phyloP scores from a whole-genome alignment of 768 basidiomycete species.

The Phlebiopsis gigantea region DNA sequence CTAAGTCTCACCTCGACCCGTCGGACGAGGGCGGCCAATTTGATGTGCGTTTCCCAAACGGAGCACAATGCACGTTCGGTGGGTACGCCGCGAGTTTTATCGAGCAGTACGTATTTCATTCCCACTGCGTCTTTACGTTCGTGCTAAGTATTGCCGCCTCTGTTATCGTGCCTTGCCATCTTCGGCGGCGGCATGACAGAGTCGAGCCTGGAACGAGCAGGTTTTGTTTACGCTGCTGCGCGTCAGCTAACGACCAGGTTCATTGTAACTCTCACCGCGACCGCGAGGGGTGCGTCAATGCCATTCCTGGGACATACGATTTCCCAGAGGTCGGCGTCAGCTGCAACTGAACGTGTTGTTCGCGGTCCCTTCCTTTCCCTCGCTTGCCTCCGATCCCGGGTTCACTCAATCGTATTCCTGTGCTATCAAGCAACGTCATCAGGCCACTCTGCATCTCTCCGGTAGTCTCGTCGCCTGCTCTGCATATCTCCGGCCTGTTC shows the following conservation, averaged over 20 bases:
- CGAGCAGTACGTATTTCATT: slow-evolving; percentile 33
- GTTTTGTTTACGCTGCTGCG: slow-evolving; percentile 48
- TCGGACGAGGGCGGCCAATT: slow-evolving; percentile 44
- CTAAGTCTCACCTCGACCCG: slow-evolving; percentile 26
- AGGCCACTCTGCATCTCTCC: background rate
- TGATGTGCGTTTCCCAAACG: slow-evolving; percentile 45
- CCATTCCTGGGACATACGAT: slow-evolving; percentile 41
- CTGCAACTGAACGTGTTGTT: slow-evolving; percentile 25
- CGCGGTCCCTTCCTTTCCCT: background rate
- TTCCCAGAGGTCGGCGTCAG: slow-evolving; percentile 32
- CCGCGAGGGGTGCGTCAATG: slow-evolving; percentile 34
- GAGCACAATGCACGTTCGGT: slow-evolving; percentile 48
- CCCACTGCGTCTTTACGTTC: background rate
- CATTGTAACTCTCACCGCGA: slow-evolving; percentile 51
- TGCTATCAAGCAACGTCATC: background rate
- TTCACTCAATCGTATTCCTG: background rate
- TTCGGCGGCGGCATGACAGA: slow-evolving; percentile 20
- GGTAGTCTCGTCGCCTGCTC: background rate
- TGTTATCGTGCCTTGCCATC: background rate
- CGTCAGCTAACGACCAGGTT: slow-evolving; percentile 33
- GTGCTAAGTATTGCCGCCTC: background rate
- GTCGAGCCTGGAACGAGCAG: slow-evolving; percentile 40
- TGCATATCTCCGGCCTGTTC: background rate
- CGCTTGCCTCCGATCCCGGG: background rate
- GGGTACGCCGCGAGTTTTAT: slow-evolving; percentile 49